phyloP scores from a whole-genome alignment of 2,329 filamentous ascomycete species.

The Septoria linicola region DNA sequence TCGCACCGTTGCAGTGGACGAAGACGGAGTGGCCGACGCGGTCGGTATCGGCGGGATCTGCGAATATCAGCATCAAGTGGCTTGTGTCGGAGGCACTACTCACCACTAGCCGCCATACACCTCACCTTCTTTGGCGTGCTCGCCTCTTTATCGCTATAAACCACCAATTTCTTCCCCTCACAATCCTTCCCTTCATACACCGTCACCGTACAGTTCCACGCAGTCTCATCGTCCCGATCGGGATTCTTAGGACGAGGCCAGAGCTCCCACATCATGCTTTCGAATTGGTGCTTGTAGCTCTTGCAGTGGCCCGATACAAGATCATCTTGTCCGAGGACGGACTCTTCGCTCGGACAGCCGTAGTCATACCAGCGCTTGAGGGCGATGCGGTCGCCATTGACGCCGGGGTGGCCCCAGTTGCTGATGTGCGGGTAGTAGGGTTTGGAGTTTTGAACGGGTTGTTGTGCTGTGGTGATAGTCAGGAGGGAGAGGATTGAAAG shows the following conservation, averaged over 20 bases:
- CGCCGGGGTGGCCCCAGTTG: not conserved
- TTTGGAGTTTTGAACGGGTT: not conserved
- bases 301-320: constrained; percentile 1
- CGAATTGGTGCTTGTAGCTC: not conserved
- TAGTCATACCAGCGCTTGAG: constrained; percentile 3
- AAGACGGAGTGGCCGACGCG: constrained; percentile 3
- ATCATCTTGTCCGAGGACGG: not conserved
- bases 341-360: constrained; percentile 3
- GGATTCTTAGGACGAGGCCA: constrained; percentile 1
- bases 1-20: constrained; percentile 1
- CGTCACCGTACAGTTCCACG: constrained; percentile 2
- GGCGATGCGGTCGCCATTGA: not conserved
- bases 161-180: constrained; percentile 1
- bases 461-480: not conserved
- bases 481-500: too few species aligned
- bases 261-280: constrained; percentile 7
- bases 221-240: not conserved
- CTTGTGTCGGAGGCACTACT: not conserved
- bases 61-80: too few species aligned
- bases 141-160: not conserved
- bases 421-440: not conserved
- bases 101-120: not conserved
- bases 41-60: constrained; percentile 1
- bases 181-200: constrained; percentile 1
- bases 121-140: not conserved